phyloP scores from a whole-genome alignment of 2,329 filamentous ascomycete species.

The Nigrospora oryzae region DNA sequence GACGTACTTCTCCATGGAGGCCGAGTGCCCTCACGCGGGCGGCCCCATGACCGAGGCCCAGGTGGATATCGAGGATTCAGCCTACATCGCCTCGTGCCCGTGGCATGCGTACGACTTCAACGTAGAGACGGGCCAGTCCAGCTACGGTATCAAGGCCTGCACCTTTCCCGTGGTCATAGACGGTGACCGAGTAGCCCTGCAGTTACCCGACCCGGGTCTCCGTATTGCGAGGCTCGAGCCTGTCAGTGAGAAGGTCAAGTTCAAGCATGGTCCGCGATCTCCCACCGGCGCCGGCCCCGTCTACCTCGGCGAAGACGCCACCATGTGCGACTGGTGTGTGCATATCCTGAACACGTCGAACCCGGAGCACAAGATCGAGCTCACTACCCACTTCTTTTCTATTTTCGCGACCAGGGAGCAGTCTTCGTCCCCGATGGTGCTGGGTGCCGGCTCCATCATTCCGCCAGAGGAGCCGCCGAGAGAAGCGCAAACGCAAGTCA shows the following conservation, averaged over 20 bases:
- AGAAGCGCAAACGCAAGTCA: constrained; percentile 26
- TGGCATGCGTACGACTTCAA: constrained; percentile 42
- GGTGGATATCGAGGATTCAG: constrained; percentile 37
- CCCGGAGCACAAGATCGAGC: constrained; percentile 36
- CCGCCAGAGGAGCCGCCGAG: constrained; percentile 31
- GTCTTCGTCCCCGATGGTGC: constrained; percentile 28
- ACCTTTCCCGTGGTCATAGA: constrained; percentile 31
- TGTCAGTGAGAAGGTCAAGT: constrained; percentile 34
- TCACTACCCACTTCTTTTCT: constrained; percentile 32
- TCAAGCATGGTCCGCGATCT: constrained; percentile 25
- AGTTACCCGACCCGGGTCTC: constrained; percentile 16
- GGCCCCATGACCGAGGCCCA: constrained; percentile 35
- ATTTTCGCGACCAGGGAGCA: constrained; percentile 28
- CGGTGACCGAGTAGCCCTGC: constrained; percentile 23
- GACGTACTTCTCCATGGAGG: constrained; percentile 38
- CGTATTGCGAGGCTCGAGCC: constrained; percentile 26
- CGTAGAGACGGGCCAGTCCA: constrained; percentile 37
- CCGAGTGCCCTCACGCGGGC: constrained; percentile 35
- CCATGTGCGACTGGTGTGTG: constrained; percentile 37
- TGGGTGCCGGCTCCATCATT: constrained; percentile 25
- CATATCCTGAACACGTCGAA: constrained; percentile 34
- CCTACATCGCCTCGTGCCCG: constrained; percentile 35
- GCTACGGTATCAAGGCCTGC: constrained; percentile 35
- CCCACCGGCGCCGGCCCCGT: constrained; percentile 6
- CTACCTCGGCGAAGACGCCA: constrained; percentile 29